phyloP scores from a whole-genome alignment of 1,284 basidiomycete genomes.

The Cerioporus squamosus region DNA sequence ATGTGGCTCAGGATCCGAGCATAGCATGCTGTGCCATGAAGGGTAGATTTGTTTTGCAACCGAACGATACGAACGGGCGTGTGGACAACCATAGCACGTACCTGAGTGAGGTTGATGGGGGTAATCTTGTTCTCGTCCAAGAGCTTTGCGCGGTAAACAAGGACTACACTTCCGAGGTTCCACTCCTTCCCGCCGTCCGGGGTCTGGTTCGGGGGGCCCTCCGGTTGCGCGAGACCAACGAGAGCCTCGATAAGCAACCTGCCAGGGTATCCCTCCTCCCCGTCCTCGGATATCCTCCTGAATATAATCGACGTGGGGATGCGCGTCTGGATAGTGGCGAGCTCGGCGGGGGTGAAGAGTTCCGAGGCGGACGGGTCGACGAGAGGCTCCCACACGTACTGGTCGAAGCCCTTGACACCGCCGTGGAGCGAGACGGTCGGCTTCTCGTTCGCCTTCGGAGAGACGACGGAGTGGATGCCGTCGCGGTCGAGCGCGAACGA shows the following conservation, averaged over 20 bases:
- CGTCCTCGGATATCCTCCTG: constrained; percentile 59
- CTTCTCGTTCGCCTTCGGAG: constrained; percentile 50
- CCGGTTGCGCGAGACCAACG: constrained; percentile 56
- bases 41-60: too few species aligned
- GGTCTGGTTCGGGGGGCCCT: constrained; percentile 37
- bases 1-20: too few species aligned
- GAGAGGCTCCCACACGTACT: constrained; percentile 53
- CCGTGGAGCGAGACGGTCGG: constrained; percentile 73
- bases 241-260: constrained; percentile 62
- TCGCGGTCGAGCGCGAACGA: constrained; percentile 56
- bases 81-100: constrained; percentile 28
- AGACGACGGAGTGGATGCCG: constrained; percentile 53
- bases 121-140: constrained; percentile 57
- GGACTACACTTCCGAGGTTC: constrained; percentile 62
- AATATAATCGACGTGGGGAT: constrained; percentile 53
- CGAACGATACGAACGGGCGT: too few species aligned
- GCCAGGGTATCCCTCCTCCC: constrained; percentile 73
- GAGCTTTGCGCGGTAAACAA: constrained; percentile 71
- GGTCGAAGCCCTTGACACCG: constrained; percentile 68
- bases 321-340: constrained; percentile 42
- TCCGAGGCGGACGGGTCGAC: constrained; percentile 44
- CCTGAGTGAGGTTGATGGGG: constrained; percentile 76
- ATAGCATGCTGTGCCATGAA: too few species aligned
- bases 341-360: constrained; percentile 62
- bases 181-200: constrained; percentile 40